Conservation (phyloP, 2,329 filamentous ascomycete species). For the Volutella citrinella region DNA sequence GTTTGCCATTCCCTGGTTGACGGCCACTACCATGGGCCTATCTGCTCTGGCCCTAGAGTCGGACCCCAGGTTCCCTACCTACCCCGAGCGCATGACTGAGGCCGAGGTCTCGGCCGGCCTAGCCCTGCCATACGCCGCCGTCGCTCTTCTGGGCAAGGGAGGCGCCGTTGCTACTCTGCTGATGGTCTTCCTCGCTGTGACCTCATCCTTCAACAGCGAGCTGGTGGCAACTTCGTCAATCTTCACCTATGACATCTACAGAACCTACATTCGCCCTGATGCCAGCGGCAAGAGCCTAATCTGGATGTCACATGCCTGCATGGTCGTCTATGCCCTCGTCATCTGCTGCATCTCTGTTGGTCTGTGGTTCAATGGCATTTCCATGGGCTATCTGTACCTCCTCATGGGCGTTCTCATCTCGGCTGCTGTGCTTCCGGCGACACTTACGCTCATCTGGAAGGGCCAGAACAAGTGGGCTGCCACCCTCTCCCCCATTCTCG, state of each 20-base stretch:
- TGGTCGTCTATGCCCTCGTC: slow-evolving; percentile 66
- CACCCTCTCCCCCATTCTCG: slow-evolving; percentile 63
- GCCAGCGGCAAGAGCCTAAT: slow-evolving; percentile 75
- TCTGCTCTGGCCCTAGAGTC: slow-evolving; percentile 75
- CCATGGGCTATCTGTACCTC: slow-evolving; percentile 84
- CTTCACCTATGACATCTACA: slow-evolving; percentile 82
- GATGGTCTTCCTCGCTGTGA: slow-evolving; percentile 88
- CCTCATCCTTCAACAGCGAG: slow-evolving; percentile 77
- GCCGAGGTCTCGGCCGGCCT: slow-evolving; percentile 77
- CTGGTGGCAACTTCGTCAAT: slow-evolving; percentile 86
- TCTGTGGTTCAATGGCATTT: slow-evolving; percentile 69
- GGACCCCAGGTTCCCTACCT: slow-evolving; percentile 70
- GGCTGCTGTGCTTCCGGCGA: slow-evolving; percentile 76
- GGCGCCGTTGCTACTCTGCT: slow-evolving; percentile 77
- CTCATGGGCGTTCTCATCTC: slow-evolving; percentile 90
- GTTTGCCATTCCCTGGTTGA: slow-evolving; percentile 93
- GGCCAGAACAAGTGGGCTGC: slow-evolving; percentile 73
- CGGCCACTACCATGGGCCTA: slow-evolving; percentile 82
- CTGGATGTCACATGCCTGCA: slow-evolving; percentile 72
- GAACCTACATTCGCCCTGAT: slow-evolving; percentile 76
- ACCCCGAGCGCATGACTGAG: slow-evolving; percentile 66
- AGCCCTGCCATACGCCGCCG: slow-evolving; percentile 79
- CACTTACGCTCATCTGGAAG: slow-evolving; percentile 76
- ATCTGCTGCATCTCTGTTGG: slow-evolving; percentile 78
- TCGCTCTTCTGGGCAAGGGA: slow-evolving; percentile 76